Base-by-base conservation (phyloP, 1,139 yeast species). In the Blastobotrys illinoisensis region DNA sequence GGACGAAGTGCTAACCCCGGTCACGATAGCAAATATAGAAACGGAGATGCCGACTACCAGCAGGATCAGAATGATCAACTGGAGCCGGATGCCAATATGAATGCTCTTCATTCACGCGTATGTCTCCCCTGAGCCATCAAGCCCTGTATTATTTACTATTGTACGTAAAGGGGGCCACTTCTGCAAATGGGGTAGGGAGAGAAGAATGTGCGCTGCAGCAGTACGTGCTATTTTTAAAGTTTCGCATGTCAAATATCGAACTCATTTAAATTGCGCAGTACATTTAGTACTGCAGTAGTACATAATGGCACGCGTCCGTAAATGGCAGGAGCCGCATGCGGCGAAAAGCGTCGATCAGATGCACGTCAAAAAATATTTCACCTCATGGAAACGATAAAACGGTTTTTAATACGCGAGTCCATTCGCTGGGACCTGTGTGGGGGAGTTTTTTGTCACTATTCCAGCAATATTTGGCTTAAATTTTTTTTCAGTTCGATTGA, bases 41-140 rank as follows among this genome's bases (percentile, higher is more conserved):
- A 91, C 75, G 1, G 97, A 89, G 53, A 88, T 74, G 46, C 88
- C 76, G 21, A 95, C 86, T 36, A 90, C 88, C 59, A 85, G 74
- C 58, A 88, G 78, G 62, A 89, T 96, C 52, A 90, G 74, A n/a
- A 83, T 79, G 58, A 89, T 85, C 56, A 91, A 82, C 74, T 91
- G 97, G 68, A 77, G 73, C 65, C 83, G 68, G 47, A 79, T 71
- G 23, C 71, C 71, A 36, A 69, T 61, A 48, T 62, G 66, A 40
- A 68, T 57, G 43, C 61, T 57, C 54, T 58, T 62, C 67, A 64
- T 64, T 24, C 40, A 32, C 40, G 40, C 40, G 16, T 7, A 3
- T 32, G 16, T 32, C 5, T 32, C 40, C 40, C 40, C 40, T 32
- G 40, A 32, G 7, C 16, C 40, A 32, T 32, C 40, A 32, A 32